Percentiles rank a stretch among this genome's conserved stretches.
phyloP scores from a whole-genome alignment of 139 green algal species.

The Auxenochlorella pyrenoidosa region DNA sequence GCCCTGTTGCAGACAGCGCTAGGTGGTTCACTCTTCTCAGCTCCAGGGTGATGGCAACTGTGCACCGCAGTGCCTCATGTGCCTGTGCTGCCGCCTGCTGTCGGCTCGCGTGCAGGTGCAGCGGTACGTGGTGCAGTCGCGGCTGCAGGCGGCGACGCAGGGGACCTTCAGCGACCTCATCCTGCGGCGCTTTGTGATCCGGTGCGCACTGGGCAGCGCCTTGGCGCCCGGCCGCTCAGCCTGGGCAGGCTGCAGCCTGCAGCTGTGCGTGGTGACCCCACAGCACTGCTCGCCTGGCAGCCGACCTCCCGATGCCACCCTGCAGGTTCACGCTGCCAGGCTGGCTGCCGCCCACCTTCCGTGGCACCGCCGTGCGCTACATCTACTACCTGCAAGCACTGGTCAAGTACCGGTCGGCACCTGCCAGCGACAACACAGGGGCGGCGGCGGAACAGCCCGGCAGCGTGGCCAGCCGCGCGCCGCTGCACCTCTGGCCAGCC shows the following conservation, averaged over 20 bases:
- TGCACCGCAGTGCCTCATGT: background rate
- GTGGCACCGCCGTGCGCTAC: slow-evolving; percentile 55
- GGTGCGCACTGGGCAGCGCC: background rate
- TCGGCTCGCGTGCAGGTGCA: slow-evolving; percentile 10
- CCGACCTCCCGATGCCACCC: background rate
- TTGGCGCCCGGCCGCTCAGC: background rate
- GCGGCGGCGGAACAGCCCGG: background rate
- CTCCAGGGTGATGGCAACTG: background rate
- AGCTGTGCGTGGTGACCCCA: too few relatives aligned
- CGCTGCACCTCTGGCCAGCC: slow-evolving; percentile 39
- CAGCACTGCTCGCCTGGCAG: too few relatives aligned
- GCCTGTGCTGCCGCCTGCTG: background rate
- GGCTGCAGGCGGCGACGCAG: slow-evolving; percentile 47
- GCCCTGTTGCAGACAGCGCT: background rate
- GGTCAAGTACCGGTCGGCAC: slow-evolving; percentile 29
- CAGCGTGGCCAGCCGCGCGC: slow-evolving; percentile 5
- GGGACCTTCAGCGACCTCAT: slow-evolving; percentile 26
- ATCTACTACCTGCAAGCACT: slow-evolving; percentile 53
- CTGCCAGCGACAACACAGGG: background rate
- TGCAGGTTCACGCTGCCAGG: slow-evolving; percentile 58
- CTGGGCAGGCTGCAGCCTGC: background rate
- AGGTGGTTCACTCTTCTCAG: too few relatives aligned
- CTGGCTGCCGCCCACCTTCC: slow-evolving; percentile 62
- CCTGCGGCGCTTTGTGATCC: slow-evolving; percentile 38
- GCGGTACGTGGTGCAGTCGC: slow-evolving; percentile 44